Evolutionary conservation across 805 yeast species (phyloP).

Genomic region (Metschnikowia colocasiae): DNA sequence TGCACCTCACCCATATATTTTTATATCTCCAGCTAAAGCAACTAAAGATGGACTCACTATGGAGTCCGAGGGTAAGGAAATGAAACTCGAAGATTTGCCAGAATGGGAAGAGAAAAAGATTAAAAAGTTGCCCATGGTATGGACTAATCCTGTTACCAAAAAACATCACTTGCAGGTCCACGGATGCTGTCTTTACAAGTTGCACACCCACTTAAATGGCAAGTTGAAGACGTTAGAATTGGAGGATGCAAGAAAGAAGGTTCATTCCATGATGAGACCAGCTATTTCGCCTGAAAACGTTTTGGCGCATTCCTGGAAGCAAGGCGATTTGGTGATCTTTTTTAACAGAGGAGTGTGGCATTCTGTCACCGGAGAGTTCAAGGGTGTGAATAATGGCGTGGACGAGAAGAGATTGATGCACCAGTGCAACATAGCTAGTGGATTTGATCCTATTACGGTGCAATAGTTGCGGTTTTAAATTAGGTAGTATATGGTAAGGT

Average conservation of each 20-base stretch:
- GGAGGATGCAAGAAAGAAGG: slow-evolving; percentile 69
- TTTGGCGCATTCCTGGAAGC: slow-evolving; percentile 77
- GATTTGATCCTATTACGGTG: slow-evolving; percentile 52
- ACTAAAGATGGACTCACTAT: slow-evolving; percentile 85
- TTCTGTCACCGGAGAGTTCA: slow-evolving; percentile 85
- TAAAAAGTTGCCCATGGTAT: slow-evolving; percentile 77
- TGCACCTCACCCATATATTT: slow-evolving; percentile 91
- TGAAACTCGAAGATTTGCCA: slow-evolving; percentile 64
- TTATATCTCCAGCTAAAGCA: slow-evolving; percentile 74
- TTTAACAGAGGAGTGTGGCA: slow-evolving; percentile 91
- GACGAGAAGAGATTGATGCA: slow-evolving; percentile 86
- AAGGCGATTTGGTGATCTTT: slow-evolving; percentile 84
- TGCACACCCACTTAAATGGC: slow-evolving; percentile 56
- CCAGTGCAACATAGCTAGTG: slow-evolving; percentile 89
- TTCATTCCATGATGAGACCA: slow-evolving; percentile 78
- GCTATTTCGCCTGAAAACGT: slow-evolving; percentile 71
- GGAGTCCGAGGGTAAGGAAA: slow-evolving; percentile 75
- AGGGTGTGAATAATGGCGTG: slow-evolving; percentile 41
- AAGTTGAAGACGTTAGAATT: slow-evolving; percentile 47
- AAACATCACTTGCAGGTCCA: slow-evolving; percentile 83
- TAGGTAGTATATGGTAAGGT: background rate
- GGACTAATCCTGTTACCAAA: slow-evolving; percentile 88
- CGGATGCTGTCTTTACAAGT: slow-evolving; percentile 77
- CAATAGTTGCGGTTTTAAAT: background rate
- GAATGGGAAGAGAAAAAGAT: slow-evolving; percentile 78